Evolutionary conservation across 306 rosid species (phyloP).

Genomic region (Senna tora): DNA sequence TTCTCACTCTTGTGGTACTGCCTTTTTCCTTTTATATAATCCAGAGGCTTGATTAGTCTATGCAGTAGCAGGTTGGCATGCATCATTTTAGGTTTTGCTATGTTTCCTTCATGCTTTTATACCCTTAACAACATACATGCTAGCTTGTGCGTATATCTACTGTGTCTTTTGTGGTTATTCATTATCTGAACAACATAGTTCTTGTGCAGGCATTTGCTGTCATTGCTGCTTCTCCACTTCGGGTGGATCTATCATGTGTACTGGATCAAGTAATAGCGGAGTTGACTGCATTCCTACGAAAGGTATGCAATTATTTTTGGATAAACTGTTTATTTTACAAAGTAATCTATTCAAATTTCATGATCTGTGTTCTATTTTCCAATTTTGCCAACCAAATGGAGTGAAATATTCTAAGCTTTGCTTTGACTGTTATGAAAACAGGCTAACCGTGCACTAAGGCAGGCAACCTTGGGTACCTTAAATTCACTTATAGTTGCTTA

Average conservation of each 20-base stretch:
- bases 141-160: background rate
- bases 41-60: background rate
- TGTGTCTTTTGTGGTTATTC: slow-evolving; percentile 22
- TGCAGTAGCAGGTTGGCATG: slow-evolving; percentile 5
- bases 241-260: slow-evolving; percentile 87
- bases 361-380: background rate
- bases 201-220: slow-evolving; percentile 88
- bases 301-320: slow-evolving; percentile 55
- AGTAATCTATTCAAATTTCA: slow-evolving; percentile 28
- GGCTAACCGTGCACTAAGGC: slow-evolving; percentile 98
- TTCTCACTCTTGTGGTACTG: background rate
- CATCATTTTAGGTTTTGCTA: slow-evolving; percentile 20
- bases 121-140: background rate
- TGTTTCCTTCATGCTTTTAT: slow-evolving; percentile 8
- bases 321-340: slow-evolving; percentile 18
- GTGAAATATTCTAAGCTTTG: slow-evolving; percentile 25
- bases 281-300: slow-evolving; percentile 92
- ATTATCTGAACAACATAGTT: slow-evolving; percentile 31
- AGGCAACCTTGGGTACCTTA: slow-evolving; percentile 93
- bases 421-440: slow-evolving; percentile 48
- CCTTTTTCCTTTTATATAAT: background rate
- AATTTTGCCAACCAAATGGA: slow-evolving; percentile 16
- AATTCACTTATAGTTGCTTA: slow-evolving; percentile 94
- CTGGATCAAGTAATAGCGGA: slow-evolving; percentile 88
- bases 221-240: slow-evolving; percentile 89